Percentiles rank a stretch among this genome's conserved stretches.
These are phyloP conservation scores for Trichoderma lentiforme DNA, from an alignment of 2,329 filamentous ascomycete species.

Conservation along the genomic window DNA sequence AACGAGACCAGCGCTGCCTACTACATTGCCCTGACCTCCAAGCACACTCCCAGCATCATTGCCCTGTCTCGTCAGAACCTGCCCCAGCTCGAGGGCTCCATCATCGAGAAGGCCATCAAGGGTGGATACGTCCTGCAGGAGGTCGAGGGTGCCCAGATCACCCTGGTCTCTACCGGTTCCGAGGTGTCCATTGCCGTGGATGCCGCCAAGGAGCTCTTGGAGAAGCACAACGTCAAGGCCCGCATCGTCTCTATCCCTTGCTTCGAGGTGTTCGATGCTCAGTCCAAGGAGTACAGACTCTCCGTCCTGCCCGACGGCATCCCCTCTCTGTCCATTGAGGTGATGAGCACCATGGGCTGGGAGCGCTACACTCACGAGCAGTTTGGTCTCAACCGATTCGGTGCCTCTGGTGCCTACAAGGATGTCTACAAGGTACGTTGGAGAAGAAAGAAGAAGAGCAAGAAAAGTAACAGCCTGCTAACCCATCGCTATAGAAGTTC, in stretches of 20 bases:
- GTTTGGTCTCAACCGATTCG: slow-evolving; percentile 98
- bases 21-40: slow-evolving; percentile 88
- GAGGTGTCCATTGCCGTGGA: slow-evolving; percentile 94
- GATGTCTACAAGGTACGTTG: slow-evolving; percentile 83
- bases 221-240: slow-evolving; percentile 81
- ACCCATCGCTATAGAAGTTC: slow-evolving; percentile 71
- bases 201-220: slow-evolving; percentile 83
- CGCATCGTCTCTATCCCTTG: slow-evolving; percentile 95
- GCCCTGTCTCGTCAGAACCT: slow-evolving; percentile 97
- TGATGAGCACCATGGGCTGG: slow-evolving; percentile 97
- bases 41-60: slow-evolving; percentile 86
- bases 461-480: slow-evolving; percentile 28
- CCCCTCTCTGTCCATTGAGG: slow-evolving; percentile 89
- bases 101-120: slow-evolving; percentile 85
- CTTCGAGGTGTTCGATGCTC: slow-evolving; percentile 93
- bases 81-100: slow-evolving; percentile 92
- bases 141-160: slow-evolving; percentile 77
- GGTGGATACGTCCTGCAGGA: slow-evolving; percentile 92
- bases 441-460: background rate
- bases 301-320: slow-evolving; percentile 91
- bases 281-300: slow-evolving; percentile 92
- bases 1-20: slow-evolving; percentile 98
- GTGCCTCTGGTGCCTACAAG: slow-evolving; percentile 95
- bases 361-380: slow-evolving; percentile 99
- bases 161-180: slow-evolving; percentile 90